phyloP scores from a whole-genome alignment of 1,284 basidiomycete genomes.

The Psilocybe mexicana region DNA sequence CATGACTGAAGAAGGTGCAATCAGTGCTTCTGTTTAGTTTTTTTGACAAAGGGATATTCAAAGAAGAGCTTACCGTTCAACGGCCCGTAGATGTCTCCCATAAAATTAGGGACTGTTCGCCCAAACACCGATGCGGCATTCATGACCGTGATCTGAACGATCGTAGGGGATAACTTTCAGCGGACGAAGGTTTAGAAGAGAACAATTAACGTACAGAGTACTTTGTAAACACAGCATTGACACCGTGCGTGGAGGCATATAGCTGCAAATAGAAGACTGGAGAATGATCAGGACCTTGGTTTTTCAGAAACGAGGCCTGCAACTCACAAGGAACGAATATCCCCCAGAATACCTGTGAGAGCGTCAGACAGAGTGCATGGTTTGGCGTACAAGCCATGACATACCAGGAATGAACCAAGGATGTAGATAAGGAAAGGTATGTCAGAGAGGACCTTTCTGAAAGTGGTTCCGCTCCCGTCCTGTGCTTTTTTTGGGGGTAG shows the following conservation, averaged over 20 bases:
- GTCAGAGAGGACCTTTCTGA: slow-evolving; percentile 21
- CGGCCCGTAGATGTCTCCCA: slow-evolving; percentile 44
- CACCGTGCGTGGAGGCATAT: slow-evolving; percentile 43
- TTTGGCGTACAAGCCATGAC: slow-evolving; percentile 28
- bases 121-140: slow-evolving; percentile 49
- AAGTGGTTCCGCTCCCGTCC: slow-evolving; percentile 18
- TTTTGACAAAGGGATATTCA: neutral
- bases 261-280: slow-evolving; percentile 55
- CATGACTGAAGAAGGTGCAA: slow-evolving; percentile 30
- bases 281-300: slow-evolving; percentile 26
- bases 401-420: slow-evolving; percentile 38
- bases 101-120: slow-evolving; percentile 44
- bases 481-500: slow-evolving; percentile 33
- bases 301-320: neutral
- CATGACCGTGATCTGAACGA: slow-evolving; percentile 39
- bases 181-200: neutral
- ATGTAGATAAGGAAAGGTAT: slow-evolving; percentile 30
- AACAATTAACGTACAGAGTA: slow-evolving; percentile 43
- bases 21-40: neutral
- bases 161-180: neutral
- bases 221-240: slow-evolving; percentile 43
- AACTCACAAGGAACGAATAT: slow-evolving; percentile 21
- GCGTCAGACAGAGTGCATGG: slow-evolving; percentile 1
- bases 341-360: slow-evolving; percentile 21
- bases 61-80: slow-evolving; percentile 28